Evolutionary conservation across 441 rosid genomes (phyloP), one percentile per base, ranked within the genome.

Genomic region (Eutrema salsugineum): DNA sequence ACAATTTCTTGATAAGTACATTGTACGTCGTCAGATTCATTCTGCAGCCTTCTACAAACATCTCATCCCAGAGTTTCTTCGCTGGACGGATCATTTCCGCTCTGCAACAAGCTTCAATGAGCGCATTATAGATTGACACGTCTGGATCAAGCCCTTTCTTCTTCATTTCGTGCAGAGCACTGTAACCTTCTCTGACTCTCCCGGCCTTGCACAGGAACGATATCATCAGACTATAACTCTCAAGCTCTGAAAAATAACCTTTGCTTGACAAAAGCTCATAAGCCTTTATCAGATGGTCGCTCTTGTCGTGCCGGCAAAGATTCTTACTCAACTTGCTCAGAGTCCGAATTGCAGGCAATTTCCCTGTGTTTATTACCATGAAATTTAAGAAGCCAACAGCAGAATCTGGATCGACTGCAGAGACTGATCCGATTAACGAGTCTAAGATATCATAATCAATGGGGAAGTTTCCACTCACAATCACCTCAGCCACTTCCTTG

Each of bases 61-160:
- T 91, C 84, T 94, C 97, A 77, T 90, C 97, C 99, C 99, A 94
- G 71, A 94, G 80, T 77, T 76, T 90, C 82, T 88, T 94, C 15
- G 99, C 99, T 14, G 98, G 97, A 70, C 95, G 96, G 55, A 90
- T 72, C 54, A 90, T 82, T 77, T 88, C 95, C 48, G 86, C 91
- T 75, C 81, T 81, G 71, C 97, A 91, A 63, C 96, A 88, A 35
- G 93, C 91, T 81, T 90, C 98, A 67, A 94, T 83, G 39, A 94
- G 83, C 55, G 78, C 66, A 63, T 91, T 91, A 65, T 94, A 90
- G 71, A 86, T 73, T 8, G 85, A 71, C 27, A 91, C 86, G 63
- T 83, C 84, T 56, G 92, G 86, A 66, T 46, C 75, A 30, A 91
- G 53, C 55, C 96, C 89, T 70, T 87, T 87, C 83, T 84, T 91